Conservation (phyloP, 2,329 filamentous ascomycete species). For the Onygenales sp. region DNA sequence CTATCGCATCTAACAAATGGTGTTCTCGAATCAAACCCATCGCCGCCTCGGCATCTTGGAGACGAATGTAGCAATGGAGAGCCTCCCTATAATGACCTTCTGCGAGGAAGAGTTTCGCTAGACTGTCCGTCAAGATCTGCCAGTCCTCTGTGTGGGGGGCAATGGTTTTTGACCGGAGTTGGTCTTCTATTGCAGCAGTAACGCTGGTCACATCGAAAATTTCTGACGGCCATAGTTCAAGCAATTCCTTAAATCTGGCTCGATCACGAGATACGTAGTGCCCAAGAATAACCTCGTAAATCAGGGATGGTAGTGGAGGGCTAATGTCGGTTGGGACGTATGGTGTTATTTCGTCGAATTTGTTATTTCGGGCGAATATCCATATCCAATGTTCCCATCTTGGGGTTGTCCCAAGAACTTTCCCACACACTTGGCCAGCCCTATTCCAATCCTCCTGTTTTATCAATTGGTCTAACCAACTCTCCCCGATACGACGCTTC, state of each 20-base stretch:
- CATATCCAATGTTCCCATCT: slow-evolving; percentile 96
- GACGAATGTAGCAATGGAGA: slow-evolving; percentile 74
- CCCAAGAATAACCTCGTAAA: slow-evolving; percentile 82
- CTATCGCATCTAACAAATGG: slow-evolving; percentile 80
- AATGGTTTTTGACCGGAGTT: slow-evolving; percentile 66
- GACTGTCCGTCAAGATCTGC: slow-evolving; percentile 75
- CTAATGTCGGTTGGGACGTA: slow-evolving; percentile 72
- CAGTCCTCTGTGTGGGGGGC: slow-evolving; percentile 75
- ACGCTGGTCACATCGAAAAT: slow-evolving; percentile 73
- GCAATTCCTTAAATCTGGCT: slow-evolving; percentile 62
- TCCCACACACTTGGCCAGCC: slow-evolving; percentile 72
- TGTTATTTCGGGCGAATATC: slow-evolving; percentile 76
- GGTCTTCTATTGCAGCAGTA: slow-evolving; percentile 69
- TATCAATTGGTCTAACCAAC: slow-evolving; percentile 85
- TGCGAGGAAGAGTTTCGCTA: slow-evolving; percentile 77
- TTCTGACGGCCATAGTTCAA: slow-evolving; percentile 76
- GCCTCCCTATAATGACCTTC: slow-evolving; percentile 76
- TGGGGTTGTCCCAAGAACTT: slow-evolving; percentile 67
- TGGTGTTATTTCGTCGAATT: slow-evolving; percentile 80
- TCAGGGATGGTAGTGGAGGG: slow-evolving; percentile 66
- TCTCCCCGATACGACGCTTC: slow-evolving; percentile 80
- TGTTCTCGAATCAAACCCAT: slow-evolving; percentile 79
- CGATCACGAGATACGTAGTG: slow-evolving; percentile 80
- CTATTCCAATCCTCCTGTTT: slow-evolving; percentile 62
- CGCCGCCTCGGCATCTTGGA: slow-evolving; percentile 84